These are phyloP conservation scores for Pascua sp. DNA, from an alignment of 1,284 basidiomycete genomes.

Conservation along the genomic window DNA sequence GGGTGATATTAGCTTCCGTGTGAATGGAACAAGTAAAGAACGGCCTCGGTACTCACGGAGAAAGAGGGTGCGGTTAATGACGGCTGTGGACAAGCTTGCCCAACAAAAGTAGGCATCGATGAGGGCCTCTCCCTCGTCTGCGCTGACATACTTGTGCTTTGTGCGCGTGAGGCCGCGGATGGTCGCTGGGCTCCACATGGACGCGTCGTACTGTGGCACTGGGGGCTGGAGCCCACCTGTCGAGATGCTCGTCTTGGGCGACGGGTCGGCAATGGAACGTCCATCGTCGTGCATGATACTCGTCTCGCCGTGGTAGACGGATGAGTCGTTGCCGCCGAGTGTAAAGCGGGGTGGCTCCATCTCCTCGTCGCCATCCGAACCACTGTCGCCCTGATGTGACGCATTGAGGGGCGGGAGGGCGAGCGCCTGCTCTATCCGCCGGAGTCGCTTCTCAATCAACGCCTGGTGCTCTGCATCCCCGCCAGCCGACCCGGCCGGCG, in stretches of 20 bases:
- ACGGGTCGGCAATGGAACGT: slow-evolving; percentile 3
- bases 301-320: slow-evolving; percentile 19
- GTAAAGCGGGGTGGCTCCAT: slow-evolving; percentile 23
- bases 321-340: slow-evolving; percentile 16
- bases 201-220: slow-evolving; percentile 4
- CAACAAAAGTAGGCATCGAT: slow-evolving; percentile 25
- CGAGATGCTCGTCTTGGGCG: slow-evolving; percentile 1
- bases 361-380: slow-evolving; percentile 1
- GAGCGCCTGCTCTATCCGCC: slow-evolving; percentile 20
- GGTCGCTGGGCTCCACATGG: slow-evolving; percentile 13
- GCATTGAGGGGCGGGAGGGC: slow-evolving; percentile 10
- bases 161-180: slow-evolving; percentile 16
- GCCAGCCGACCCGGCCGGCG: neutral
- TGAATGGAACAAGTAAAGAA: neutral
- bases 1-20: neutral
- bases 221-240: neutral
- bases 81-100: slow-evolving; percentile 16
- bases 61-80: slow-evolving; percentile 17
- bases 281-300: slow-evolving; percentile 15
- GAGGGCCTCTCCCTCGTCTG: slow-evolving; percentile 22
- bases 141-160: slow-evolving; percentile 21
- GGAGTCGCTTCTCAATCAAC: slow-evolving; percentile 14
- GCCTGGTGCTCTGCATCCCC: neutral
- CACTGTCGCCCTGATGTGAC: neutral
- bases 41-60: slow-evolving; percentile 10